Conservation (phyloP, 306 rosid species). For the Acmispon strigosus region DNA sequence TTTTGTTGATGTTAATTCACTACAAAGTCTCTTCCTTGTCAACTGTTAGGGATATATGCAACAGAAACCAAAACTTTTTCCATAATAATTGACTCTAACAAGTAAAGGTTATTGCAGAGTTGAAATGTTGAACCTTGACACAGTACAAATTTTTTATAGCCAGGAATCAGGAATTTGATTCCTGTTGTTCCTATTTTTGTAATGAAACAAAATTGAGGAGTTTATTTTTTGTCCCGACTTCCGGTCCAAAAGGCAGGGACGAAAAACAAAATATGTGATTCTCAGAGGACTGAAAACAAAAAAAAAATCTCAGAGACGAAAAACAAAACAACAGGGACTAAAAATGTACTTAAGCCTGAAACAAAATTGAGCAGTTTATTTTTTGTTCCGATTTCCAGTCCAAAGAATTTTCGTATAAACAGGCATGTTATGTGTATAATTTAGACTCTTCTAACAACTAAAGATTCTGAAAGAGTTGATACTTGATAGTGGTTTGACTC, state of each 20-base stretch:
- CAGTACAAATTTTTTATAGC: no score
- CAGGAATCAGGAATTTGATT: background rate
- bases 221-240: background rate
- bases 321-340: no score
- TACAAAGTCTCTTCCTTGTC: background rate
- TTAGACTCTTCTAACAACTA: background rate
- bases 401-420: background rate
- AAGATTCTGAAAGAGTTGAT: background rate
- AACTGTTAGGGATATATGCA: no score
- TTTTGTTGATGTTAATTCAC: background rate
- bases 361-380: background rate
- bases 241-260: background rate
- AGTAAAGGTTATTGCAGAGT: no score
- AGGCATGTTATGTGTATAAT: background rate
- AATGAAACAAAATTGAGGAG: background rate
- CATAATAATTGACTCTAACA: no score
- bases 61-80: no score
- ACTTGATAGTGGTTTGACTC: background rate
- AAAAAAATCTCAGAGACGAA: no score
- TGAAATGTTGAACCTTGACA: no score
- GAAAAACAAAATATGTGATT: no score
- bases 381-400: background rate
- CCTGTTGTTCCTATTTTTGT: background rate
- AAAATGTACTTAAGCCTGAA: no score
- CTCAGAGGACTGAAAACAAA: no score